These are phyloP conservation scores for Chalciporus piperatus DNA, from an alignment of 768 basidiomycete species.

Conservation along the genomic window DNA sequence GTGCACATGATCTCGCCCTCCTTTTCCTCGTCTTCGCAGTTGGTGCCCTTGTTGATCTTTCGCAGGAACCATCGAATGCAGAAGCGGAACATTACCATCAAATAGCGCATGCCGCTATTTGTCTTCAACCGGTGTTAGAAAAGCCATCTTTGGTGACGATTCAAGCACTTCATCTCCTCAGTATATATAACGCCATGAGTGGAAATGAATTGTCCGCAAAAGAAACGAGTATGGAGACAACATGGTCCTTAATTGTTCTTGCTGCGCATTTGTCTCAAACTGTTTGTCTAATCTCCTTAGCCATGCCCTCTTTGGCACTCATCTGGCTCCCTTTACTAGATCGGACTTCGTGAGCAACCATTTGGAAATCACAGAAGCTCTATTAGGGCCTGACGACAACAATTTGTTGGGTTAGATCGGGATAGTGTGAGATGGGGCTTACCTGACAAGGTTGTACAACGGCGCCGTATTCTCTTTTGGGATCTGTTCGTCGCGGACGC, in stretches of 20 bases:
- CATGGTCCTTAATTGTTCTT: constrained; percentile 65
- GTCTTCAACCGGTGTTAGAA: constrained; percentile 65
- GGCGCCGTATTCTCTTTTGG: constrained; percentile 73
- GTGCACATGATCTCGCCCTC: constrained; percentile 48
- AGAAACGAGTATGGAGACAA: constrained; percentile 71
- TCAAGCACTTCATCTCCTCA: constrained; percentile 64
- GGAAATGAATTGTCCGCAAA: constrained; percentile 52
- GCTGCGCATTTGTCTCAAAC: constrained; percentile 65
- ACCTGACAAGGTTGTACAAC: constrained; percentile 57
- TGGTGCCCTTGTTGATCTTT: constrained; percentile 45
- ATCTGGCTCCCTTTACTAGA: constrained; percentile 36
- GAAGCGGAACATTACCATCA: constrained; percentile 68
- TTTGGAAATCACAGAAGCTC: constrained; percentile 6
- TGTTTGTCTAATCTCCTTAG: constrained; percentile 37
- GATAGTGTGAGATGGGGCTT: constrained; percentile 66
- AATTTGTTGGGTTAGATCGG: constrained; percentile 40
- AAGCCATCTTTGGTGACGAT: constrained; percentile 70
- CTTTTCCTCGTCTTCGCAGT: constrained; percentile 52
- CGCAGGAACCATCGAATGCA: constrained; percentile 25
- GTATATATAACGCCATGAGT: constrained; percentile 69
- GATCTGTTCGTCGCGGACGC: constrained; percentile 71
- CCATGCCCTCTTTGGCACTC: constrained; percentile 5
- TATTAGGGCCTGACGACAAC: constrained; percentile 8
- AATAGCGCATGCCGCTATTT: constrained; percentile 61
- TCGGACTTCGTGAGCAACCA: constrained; percentile 62